Evolutionary conservation across 805 yeast genomes (phyloP).

Genomic region (Dipodascopsis uninucleata): DNA sequence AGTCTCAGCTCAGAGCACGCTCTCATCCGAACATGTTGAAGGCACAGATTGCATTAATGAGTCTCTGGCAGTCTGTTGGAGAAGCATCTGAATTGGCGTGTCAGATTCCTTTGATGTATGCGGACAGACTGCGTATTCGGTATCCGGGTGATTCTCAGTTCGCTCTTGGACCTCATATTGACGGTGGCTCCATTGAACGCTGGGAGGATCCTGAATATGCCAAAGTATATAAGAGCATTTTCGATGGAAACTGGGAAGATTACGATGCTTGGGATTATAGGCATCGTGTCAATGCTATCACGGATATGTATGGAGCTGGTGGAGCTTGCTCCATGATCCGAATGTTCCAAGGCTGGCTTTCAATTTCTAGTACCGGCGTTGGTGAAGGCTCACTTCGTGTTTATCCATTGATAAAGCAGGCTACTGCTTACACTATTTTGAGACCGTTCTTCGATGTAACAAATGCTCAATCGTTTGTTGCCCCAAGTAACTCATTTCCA

Average conservation of each 20-base stretch:
- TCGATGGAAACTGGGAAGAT: constrained; percentile 43
- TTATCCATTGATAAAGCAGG: constrained; percentile 39
- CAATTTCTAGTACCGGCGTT: constrained; percentile 38
- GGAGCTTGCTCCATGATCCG: constrained; percentile 41
- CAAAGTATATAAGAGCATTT: constrained; percentile 39
- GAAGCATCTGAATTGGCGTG: constrained; percentile 34
- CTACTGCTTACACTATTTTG: constrained; percentile 41
- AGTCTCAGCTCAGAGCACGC: constrained; percentile 41
- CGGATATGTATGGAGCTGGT: constrained; percentile 37
- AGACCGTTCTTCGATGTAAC: constrained; percentile 37
- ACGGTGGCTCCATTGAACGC: constrained; percentile 44
- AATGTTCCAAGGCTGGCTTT: constrained; percentile 46
- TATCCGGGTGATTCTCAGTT: constrained; percentile 38
- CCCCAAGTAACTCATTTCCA: constrained; percentile 9
- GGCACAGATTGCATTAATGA: constrained; percentile 34
- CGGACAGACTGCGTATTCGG: constrained; percentile 44
- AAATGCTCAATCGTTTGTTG: constrained; percentile 1
- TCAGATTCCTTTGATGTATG: constrained; percentile 39
- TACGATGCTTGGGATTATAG: constrained; percentile 43
- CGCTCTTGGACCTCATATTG: constrained; percentile 42
- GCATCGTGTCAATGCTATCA: constrained; percentile 37
- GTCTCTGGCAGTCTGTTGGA: constrained; percentile 36
- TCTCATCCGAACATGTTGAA: constrained; percentile 39
- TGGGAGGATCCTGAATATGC: constrained; percentile 46
- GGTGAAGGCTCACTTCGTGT: constrained; percentile 43